A percentile compares a stretch with the other conserved stretches of the same genome.
Conservation (phyloP, 2,329 filamentous ascomycete genomes). For the Botrytis fabae region DNA sequence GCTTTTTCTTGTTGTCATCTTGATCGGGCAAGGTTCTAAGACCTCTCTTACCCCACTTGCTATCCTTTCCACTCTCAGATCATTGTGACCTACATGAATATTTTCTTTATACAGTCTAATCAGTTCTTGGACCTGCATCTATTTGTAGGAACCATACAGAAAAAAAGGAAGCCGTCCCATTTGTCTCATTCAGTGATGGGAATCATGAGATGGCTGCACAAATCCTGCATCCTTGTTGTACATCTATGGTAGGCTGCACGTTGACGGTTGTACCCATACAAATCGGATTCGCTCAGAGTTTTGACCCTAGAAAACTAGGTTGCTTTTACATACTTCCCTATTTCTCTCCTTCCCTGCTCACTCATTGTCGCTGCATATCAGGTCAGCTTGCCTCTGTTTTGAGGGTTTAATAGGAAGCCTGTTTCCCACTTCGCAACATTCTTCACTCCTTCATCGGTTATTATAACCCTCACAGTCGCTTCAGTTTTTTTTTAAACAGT, state of each 20-base stretch:
- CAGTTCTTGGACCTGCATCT: slow-evolving; percentile 8
- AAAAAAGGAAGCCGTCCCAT: not conserved
- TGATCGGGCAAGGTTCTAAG: slow-evolving; percentile 9
- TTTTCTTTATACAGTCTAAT: not conserved
- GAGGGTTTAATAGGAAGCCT: slow-evolving; percentile 9
- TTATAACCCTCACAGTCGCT: slow-evolving; percentile 18
- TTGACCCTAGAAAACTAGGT: slow-evolving; percentile 7
- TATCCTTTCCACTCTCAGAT: slow-evolving; percentile 4
- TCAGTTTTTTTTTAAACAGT: not conserved
- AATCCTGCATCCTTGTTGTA: slow-evolving; percentile 23
- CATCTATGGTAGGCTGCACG: slow-evolving; percentile 6
- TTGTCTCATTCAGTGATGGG: slow-evolving; percentile 16
- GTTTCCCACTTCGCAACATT: not conserved
- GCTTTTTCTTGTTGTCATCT: not conserved
- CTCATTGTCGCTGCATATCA: slow-evolving; percentile 9
- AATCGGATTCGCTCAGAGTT: not conserved
- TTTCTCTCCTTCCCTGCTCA: not conserved
- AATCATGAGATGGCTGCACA: slow-evolving; percentile 15
- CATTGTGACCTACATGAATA: slow-evolving; percentile 1
- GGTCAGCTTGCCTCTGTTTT: slow-evolving; percentile 3
- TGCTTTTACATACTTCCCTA: not conserved
- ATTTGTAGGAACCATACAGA: not conserved
- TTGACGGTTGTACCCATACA: not conserved
- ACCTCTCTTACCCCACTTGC: slow-evolving; percentile 3
- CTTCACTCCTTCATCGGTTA: not conserved